Conservation (phyloP, 495 filamentous ascomycete species). For the Penicillium manginii region DNA sequence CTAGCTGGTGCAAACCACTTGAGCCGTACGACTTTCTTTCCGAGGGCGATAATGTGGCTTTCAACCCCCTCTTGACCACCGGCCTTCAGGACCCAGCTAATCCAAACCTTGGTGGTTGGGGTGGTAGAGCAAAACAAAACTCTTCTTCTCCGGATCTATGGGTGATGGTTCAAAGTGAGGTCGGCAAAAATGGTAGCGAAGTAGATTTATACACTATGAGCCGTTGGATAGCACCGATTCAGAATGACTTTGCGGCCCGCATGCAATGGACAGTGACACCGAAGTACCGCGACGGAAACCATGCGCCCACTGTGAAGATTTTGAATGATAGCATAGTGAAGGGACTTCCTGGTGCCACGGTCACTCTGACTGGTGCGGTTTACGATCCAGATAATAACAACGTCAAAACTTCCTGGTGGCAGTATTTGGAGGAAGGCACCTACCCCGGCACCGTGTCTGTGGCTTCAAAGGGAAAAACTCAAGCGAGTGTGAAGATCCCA, state of each 20-base stretch:
- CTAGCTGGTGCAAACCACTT: conserved; percentile 1
- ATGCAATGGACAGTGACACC: conserved; percentile 44
- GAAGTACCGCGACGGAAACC: conserved; percentile 32
- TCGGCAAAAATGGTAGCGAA: conserved; percentile 4
- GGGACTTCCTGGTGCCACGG: conserved; percentile 2
- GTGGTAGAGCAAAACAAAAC: conserved; percentile 38
- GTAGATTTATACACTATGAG: conserved; percentile 10
- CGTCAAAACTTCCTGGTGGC: conserved; percentile 20
- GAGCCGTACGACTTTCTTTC: conserved; percentile 30
- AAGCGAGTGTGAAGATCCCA: conserved; percentile 9
- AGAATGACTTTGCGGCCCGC: conserved; percentile 49
- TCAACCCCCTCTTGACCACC: conserved; percentile 44
- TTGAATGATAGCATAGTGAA: conserved; percentile 13
- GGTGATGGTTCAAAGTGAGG: conserved; percentile 17
- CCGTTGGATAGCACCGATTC: conserved; percentile 44
- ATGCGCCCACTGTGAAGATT: conserved; percentile 21
- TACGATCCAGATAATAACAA: conserved; percentile 17
- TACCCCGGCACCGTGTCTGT: conserved; percentile 15
- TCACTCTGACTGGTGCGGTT: conserved; percentile 11
- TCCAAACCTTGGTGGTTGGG: conserved; percentile 46
- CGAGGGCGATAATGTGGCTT: conserved; percentile 48
- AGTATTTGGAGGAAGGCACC: conserved; percentile 19
- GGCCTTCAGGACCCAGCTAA: conserved; percentile 40
- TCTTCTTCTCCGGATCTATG: conserved; percentile 46
- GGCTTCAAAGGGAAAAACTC: not conserved